Conservation (phyloP, 2,329 filamentous ascomycete genomes). For the Colletotrichum siamense region DNA sequence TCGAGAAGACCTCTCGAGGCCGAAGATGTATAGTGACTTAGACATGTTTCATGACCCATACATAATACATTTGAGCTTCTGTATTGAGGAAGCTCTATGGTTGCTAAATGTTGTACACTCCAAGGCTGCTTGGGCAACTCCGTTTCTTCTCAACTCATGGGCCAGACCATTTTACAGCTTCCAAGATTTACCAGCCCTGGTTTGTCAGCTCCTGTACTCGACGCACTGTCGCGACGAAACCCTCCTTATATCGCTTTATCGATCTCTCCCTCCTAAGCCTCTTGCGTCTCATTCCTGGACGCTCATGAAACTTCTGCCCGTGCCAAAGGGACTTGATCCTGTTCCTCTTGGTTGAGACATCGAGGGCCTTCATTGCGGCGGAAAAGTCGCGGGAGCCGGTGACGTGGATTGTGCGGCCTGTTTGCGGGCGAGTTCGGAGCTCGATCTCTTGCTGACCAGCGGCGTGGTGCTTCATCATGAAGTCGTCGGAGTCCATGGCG, state of each 20-base stretch:
- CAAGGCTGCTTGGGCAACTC: neutral
- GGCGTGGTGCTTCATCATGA: slow-evolving; percentile 20
- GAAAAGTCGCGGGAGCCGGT: slow-evolving; percentile 48
- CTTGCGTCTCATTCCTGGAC: slow-evolving; percentile 79
- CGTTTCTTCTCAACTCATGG: neutral
- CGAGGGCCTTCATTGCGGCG: slow-evolving; percentile 49
- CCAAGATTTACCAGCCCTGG: slow-evolving; percentile 74
- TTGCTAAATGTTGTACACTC: slow-evolving; percentile 17
- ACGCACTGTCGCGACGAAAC: slow-evolving; percentile 68
- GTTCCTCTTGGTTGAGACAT: slow-evolving; percentile 53
- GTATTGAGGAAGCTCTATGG: neutral
- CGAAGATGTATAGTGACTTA: neutral
- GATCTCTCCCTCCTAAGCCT: slow-evolving; percentile 73
- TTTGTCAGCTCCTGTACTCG: slow-evolving; percentile 73
- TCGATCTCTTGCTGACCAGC: slow-evolving; percentile 23
- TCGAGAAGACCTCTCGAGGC: slow-evolving; percentile 28
- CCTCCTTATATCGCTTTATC: slow-evolving; percentile 70
- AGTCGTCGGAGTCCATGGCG: slow-evolving; percentile 32
- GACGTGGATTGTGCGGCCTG: slow-evolving; percentile 50
- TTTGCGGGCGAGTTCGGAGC: slow-evolving; percentile 45
- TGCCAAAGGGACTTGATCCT: slow-evolving; percentile 59
- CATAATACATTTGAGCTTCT: neutral
- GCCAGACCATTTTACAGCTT: neutral
- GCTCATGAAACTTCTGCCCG: slow-evolving; percentile 75
- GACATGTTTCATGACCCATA: neutral